phyloP scores from a whole-genome alignment of 2,329 filamentous ascomycete genomes.

The Trichocomaceae sp. region DNA sequence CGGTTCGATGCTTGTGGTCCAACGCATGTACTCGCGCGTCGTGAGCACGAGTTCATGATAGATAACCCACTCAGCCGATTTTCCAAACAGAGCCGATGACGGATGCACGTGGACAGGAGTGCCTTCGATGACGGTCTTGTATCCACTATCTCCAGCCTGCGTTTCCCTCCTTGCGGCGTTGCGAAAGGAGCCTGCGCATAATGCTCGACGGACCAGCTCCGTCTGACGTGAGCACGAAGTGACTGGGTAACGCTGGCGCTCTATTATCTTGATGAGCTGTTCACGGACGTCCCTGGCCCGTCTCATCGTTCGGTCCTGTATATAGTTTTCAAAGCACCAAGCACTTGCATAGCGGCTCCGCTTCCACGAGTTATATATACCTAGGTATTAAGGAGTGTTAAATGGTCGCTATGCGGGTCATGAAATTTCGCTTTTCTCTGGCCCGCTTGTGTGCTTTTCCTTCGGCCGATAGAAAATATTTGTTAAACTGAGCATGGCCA shows the following conservation, averaged over 20 bases:
- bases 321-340: slow-evolving; percentile 98
- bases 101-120: slow-evolving; percentile 95
- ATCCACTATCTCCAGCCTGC: slow-evolving; percentile 70
- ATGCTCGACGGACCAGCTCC: slow-evolving; percentile 74
- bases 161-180: slow-evolving; percentile 84
- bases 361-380: slow-evolving; percentile 78
- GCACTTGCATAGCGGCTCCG: slow-evolving; percentile 70
- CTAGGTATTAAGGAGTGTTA: slow-evolving; percentile 95
- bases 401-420: slow-evolving; percentile 86
- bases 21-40: slow-evolving; percentile 96
- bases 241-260: slow-evolving; percentile 76
- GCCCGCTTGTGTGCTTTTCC: slow-evolving; percentile 95
- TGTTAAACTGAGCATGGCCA: slow-evolving; percentile 78
- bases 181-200: slow-evolving; percentile 92
- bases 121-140: slow-evolving; percentile 93
- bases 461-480: slow-evolving; percentile 92
- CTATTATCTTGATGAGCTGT: slow-evolving; percentile 89
- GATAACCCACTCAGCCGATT: slow-evolving; percentile 92
- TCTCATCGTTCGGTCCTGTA: slow-evolving; percentile 82
- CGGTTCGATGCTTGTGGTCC: slow-evolving; percentile 85
- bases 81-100: slow-evolving; percentile 84
- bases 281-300: slow-evolving; percentile 87
- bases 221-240: slow-evolving; percentile 83
- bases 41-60: slow-evolving; percentile 60
- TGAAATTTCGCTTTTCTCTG: slow-evolving; percentile 98